Evolutionary conservation across 2,329 filamentous ascomycete species (phyloP).

Genomic region (Tolypocladium sp.): DNA sequence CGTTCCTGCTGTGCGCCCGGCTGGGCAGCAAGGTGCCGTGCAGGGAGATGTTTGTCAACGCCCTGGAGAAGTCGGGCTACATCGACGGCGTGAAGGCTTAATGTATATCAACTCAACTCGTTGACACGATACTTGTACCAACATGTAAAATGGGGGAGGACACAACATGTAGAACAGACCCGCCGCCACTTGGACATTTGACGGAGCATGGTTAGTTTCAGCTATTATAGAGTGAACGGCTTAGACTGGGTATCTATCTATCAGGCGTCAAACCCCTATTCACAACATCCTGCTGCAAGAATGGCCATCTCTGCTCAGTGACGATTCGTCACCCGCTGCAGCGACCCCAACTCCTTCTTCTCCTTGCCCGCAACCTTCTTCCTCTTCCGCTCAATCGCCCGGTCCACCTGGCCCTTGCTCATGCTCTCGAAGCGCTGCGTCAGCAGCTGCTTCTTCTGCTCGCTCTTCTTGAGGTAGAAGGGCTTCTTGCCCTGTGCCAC

Average conservation of each 20-base stretch:
- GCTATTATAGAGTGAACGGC: background rate
- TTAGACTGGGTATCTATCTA: background rate
- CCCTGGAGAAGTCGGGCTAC: slow-evolving; percentile 28
- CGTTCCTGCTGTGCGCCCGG: slow-evolving; percentile 83
- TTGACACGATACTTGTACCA: background rate
- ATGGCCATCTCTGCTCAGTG: background rate
- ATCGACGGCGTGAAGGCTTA: slow-evolving; percentile 2
- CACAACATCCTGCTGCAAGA: background rate
- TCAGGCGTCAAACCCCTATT: background rate
- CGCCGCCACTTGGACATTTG: background rate
- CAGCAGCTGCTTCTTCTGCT: slow-evolving; percentile 80
- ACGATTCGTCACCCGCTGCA: slow-evolving; percentile 19
- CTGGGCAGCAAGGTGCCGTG: slow-evolving; percentile 78
- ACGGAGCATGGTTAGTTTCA: background rate
- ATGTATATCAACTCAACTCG: background rate
- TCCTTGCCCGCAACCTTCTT: slow-evolving; percentile 87
- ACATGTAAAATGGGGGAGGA: background rate
- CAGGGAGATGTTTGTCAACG: slow-evolving; percentile 65
- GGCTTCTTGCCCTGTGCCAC: slow-evolving; percentile 85
- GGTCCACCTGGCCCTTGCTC: slow-evolving; percentile 77
- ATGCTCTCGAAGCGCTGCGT: slow-evolving; percentile 72
- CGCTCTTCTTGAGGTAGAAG: slow-evolving; percentile 86
- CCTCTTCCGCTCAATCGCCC: slow-evolving; percentile 73
- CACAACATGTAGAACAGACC: background rate
- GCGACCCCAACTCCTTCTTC: slow-evolving; percentile 57